Base-by-base conservation (phyloP, 2,329 filamentous ascomycete genomes). In the Sclerotinia nivalis region DNA sequence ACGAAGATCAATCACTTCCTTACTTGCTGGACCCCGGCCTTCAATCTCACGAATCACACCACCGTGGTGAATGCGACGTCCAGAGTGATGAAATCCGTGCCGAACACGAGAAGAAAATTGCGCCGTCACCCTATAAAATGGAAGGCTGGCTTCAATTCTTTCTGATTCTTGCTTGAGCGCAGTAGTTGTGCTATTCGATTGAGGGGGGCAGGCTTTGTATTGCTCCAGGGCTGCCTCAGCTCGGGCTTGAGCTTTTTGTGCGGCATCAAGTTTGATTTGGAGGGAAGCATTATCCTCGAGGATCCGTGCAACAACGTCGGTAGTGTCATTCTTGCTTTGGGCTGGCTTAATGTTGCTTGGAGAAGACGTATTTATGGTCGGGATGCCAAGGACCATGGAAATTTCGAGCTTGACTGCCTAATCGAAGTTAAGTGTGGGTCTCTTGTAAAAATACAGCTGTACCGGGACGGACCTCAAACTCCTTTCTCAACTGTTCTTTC, bases 11-110 rank as follows among this genome's bases (percentile, higher is more conserved):
- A 18, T 34, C 13, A 62, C 59, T 22, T 49, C 20, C 22, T n/a
- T 62, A 0, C 13, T 9, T 13, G 43, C 43, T 34, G 12, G 28
- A 9, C 18, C 1, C 0, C 6, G 43, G 20, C 43, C 28, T 49
- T n/a, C 1, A 15, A 62, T 18, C 4, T 49, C 2, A 10, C 4
- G 43, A 3, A n/a, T 34, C 12, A 0, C 1, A 0, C 7, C 28
- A 18, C 8, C 4, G 1, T 49, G 10, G 20, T 34, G 1, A 15
- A 37, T 6, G 31, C 28, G 1, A 13, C 28, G 20, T 34, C 10
- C 43, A 4, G 28, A 1, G 34, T 62, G 20, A 28, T 6, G 8
- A 2, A 25, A 37, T 18, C 43, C 45, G 10, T 37, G 28, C 7
- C 45, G 45, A 15, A 62, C 45, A n/a, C 22, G 60, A 62, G 60